Evolutionary conservation across 2,329 filamentous ascomycete genomes (phyloP).

Genomic region (Aspergillus ibericus): DNA sequence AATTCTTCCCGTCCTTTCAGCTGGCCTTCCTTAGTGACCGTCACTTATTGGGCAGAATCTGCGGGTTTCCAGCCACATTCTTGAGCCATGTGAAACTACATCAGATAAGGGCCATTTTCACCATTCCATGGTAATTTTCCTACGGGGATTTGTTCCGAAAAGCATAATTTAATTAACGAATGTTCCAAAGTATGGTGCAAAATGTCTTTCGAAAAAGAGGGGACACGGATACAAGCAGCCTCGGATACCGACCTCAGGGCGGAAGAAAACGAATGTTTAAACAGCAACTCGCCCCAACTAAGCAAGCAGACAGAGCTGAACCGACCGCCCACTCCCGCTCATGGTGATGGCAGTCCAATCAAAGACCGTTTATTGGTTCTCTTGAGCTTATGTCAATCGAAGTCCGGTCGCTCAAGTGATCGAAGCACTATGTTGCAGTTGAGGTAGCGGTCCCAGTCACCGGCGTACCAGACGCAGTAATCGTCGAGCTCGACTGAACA

Average conservation of each 20-base stretch:
- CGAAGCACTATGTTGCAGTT: background rate
- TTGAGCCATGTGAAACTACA: background rate
- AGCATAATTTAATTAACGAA: background rate
- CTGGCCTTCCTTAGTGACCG: background rate
- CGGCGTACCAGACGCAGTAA: conserved; percentile 16
- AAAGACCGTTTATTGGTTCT: background rate
- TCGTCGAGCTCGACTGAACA: conserved; percentile 17
- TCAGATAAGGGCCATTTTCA: background rate
- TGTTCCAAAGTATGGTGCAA: background rate
- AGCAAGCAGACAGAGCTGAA: background rate
- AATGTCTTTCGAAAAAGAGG: background rate
- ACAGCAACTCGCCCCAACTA: background rate
- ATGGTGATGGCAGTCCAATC: background rate
- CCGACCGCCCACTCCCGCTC: background rate
- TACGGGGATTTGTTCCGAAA: background rate
- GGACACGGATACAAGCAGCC: background rate
- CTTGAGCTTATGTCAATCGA: background rate
- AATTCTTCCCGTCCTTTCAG: background rate
- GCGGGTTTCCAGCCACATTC: background rate
- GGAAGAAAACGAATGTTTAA: background rate
- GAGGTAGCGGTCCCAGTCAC: background rate
- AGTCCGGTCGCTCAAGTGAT: background rate
- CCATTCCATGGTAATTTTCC: background rate
- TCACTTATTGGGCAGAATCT: background rate
- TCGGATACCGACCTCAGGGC: background rate